These are phyloP conservation scores for Dioszegia hungarica DNA, from an alignment of 768 basidiomycete species.

Conservation along the genomic window DNA sequence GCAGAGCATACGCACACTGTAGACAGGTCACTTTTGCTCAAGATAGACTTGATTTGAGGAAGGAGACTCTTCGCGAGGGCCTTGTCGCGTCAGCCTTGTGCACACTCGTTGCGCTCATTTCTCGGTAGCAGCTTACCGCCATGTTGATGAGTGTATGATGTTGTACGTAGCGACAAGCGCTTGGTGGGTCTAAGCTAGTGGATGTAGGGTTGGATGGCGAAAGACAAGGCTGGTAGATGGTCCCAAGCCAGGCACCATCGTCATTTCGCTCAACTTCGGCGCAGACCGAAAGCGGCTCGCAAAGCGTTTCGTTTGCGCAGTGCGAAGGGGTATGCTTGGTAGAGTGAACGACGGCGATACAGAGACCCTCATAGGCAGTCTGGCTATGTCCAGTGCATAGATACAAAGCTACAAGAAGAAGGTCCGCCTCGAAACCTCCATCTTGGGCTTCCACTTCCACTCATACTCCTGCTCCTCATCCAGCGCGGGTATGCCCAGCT, in stretches of 20 bases:
- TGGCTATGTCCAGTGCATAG: no score
- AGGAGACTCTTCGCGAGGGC: constrained; percentile 22
- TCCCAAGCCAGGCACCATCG: no score
- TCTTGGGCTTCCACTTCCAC: constrained; percentile 63
- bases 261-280: no score
- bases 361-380: no score
- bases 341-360: no score
- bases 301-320: no score
- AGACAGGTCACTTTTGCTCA: constrained; percentile 28
- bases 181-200: no score
- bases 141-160: background rate
- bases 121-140: background rate
- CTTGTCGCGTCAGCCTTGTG: background rate
- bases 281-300: no score
- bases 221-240: no score
- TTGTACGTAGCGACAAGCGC: no score
- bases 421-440: constrained; percentile 82
- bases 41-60: constrained; percentile 31
- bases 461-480: constrained; percentile 48
- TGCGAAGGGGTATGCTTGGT: no score
- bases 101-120: background rate
- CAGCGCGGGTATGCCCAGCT: constrained; percentile 35
- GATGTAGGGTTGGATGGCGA: no score
- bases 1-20: constrained; percentile 21
- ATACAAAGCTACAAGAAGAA: constrained; percentile 88